Base-by-base conservation (phyloP, 2,329 filamentous ascomycete species). In the Fonsecaea monophora region DNA sequence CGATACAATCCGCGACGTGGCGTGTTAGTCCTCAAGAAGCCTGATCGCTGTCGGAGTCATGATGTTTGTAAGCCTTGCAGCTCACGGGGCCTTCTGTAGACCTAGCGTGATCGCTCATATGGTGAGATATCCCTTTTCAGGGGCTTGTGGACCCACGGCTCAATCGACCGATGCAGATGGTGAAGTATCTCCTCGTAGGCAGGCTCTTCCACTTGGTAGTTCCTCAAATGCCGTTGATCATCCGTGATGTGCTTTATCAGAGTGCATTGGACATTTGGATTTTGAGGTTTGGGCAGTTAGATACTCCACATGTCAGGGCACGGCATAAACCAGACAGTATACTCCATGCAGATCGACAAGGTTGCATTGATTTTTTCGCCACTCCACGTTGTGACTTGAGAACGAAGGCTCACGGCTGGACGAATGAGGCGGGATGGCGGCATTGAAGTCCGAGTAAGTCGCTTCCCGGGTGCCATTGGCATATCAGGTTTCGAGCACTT, bases 351-450 rank as follows among this genome's bases (percentile, higher is more conserved):
- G 30, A 66, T 56, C 10, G 63, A 57, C 21, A 58, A 25, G 25
- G 63, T 35, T 30, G 63, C 60, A 48, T 87, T 81, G n/a, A 87
- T 81, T 48, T 4, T 70, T 87, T 86, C 0, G 85, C 87, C 4
- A 75, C 77, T 30, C 50, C 81, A n/a, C 85, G 79, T 0, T 83
- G 81, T 74, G 89, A 86, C 58, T 83, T 81, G 6, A 78, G 74
- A 89, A 87, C 72, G 89, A 87, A 71, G 88, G 62, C 25, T 53
- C 62, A n/a, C 48, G 48, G 37, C 53, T 62, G n/a, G 65, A 12
- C 13, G 55, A 53, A 37, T 62, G 58, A 34, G 45, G 30, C 6
- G 62, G 66, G 40, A 60, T 64, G 60, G 40, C 55, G 25, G 60
- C 48, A 67, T 73, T 72, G 18, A 76, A 66, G 21, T 57, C 65